Base-by-base conservation (phyloP, 192 early-diverging fungal species). In the Polychytrium aggregatum region DNA sequence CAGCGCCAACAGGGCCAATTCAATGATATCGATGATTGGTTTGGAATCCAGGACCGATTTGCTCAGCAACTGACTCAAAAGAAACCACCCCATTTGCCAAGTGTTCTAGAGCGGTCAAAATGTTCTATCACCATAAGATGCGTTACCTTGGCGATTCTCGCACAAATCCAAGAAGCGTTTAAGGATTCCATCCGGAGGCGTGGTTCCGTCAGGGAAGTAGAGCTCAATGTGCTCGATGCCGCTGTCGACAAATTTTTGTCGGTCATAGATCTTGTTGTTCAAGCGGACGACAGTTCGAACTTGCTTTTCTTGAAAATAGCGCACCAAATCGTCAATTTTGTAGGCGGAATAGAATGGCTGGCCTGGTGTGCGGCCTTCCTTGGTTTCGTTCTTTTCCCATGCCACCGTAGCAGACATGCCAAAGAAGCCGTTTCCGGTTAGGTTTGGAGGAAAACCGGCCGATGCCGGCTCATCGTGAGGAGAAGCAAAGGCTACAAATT, bases 161-260 rank as follows among this genome's bases (percentile, higher is more conserved):
- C 76, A 76, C 0, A 85, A n/a, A 14, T 82, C 81, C 49, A 84
- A 49, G 52, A 85, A 85, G 39, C 60, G 43, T 29, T 66, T 67
- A 30, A 84, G 49, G 40, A 85, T 78, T 24, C 59, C 66, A 48
- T 78, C 77, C 0, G 82, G 69, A 0, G 83, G 83, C 18, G 70
- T 80, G 3, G 74, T 76, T 8, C 83, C 83, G 55, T 85, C 83
- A 6, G 79, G 75, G 48, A 79, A 85, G 44, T 74, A 78, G 41
- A 85, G 50, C 48, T 85, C 79, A 10, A 72, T 48, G 45, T 84
- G 82, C 34, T 79, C 60, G 34, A 85, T 74, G 16, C 80, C 82
- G 0, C 66, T 74, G 14, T 62, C 55, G 4, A 58, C 43, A 49
- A 85, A 74, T 37, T 71, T 66, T 0, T 21, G 59, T 25, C 60